These are phyloP conservation scores for Trichosporon sp. DNA, from an alignment of 1,284 basidiomycete species.

Conservation along the genomic window DNA sequence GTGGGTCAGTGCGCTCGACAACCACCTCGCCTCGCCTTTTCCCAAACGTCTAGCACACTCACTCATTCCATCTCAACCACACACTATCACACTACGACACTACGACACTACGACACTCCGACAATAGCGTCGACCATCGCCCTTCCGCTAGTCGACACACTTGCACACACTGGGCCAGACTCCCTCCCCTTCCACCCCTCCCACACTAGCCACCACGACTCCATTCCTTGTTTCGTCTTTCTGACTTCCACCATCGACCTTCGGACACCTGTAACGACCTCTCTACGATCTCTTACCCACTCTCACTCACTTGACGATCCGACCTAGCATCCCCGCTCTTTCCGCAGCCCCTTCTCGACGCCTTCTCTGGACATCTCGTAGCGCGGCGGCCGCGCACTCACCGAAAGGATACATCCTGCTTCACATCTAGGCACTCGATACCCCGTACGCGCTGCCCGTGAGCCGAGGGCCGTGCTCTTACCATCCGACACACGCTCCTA, in stretches of 20 bases:
- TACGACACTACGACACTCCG: not conserved
- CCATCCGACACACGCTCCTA: not conserved
- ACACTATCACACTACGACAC: not conserved
- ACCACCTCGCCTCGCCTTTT: not conserved
- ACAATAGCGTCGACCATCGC: not conserved
- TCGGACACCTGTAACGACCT: not conserved
- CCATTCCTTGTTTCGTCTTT: slow-evolving; percentile 8
- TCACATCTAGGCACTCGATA: slow-evolving; percentile 11
- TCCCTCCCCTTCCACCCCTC: not conserved
- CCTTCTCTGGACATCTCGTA: not conserved
- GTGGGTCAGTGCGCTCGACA: slow-evolving; percentile 3
- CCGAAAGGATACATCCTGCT: not conserved
- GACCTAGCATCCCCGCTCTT: not conserved
- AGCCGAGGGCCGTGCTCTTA: slow-evolving; percentile 14
- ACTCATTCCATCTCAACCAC: not conserved
- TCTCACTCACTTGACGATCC: slow-evolving; percentile 15
- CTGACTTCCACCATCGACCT: not conserved
- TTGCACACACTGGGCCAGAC: not conserved
- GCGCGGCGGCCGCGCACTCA: slow-evolving; percentile 9
- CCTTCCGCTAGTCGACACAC: not conserved
- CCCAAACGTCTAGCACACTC: not conserved
- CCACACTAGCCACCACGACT: slow-evolving; percentile 7
- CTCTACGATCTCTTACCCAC: not conserved
- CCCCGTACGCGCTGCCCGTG: not conserved
- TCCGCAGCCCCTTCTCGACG: not conserved